Evolutionary conservation across 2,329 filamentous ascomycete genomes (phyloP).

Genomic region (Xylaria arbuscula): DNA sequence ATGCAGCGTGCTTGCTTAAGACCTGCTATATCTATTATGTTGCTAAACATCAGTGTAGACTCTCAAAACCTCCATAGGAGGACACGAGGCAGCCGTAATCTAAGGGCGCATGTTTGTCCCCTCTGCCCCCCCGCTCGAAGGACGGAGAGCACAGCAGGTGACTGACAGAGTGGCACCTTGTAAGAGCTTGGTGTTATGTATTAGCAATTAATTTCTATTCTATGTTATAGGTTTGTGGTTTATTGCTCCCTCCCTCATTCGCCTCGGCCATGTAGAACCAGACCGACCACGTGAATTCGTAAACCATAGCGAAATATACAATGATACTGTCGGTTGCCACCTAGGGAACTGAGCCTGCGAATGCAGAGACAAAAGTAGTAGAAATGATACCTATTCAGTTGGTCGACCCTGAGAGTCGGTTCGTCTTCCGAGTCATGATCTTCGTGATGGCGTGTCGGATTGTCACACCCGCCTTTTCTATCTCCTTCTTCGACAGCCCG

Average conservation of each 20-base stretch:
- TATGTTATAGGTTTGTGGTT: conserved; percentile 23
- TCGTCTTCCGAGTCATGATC: conserved; percentile 77
- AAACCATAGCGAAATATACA: conserved; percentile 30
- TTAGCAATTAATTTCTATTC: conserved; percentile 48
- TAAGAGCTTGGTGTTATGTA: conserved; percentile 32
- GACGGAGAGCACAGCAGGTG: not conserved
- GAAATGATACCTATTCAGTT: conserved; percentile 44
- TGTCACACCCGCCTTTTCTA: conserved; percentile 89
- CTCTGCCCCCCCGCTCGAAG: not conserved
- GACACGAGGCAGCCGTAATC: not conserved
- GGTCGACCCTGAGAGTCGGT: conserved; percentile 57
- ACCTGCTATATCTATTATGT: conserved; percentile 1
- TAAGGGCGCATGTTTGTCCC: conserved; percentile 6
- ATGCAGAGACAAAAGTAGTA: conserved; percentile 24
- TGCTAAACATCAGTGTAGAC: conserved; percentile 7
- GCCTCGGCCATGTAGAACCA: conserved; percentile 16
- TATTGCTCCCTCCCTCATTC: conserved; percentile 7
- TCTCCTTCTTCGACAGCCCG: conserved; percentile 90
- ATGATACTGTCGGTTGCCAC: conserved; percentile 17
- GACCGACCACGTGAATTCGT: conserved; percentile 1
- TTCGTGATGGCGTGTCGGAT: conserved; percentile 96
- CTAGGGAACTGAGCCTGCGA: conserved; percentile 30
- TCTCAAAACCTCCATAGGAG: conserved; percentile 11
- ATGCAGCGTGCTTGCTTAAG: conserved; percentile 22
- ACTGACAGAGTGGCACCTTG: not conserved